Percentiles rank a stretch among this genome's conserved stretches.
These are phyloP conservation scores for Pseudocercospora crystallina DNA, from an alignment of 2,329 filamentous ascomycete species.

Conservation along the genomic window DNA sequence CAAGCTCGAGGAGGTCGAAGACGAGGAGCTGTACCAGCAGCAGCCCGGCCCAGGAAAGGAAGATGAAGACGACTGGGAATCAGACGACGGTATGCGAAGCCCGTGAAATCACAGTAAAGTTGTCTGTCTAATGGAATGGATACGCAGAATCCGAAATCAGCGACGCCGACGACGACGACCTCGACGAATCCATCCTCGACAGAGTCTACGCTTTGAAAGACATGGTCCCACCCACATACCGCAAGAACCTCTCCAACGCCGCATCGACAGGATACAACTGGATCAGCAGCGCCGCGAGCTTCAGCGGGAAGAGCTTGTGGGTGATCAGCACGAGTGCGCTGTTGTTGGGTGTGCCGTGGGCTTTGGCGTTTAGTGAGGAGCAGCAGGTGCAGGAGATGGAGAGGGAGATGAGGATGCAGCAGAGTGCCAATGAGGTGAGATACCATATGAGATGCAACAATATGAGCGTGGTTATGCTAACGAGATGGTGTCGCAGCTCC, in stretches of 20 bases:
- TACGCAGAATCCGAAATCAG: conserved; percentile 73
- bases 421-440: conserved; percentile 77
- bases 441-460: neutral
- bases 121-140: too few species aligned
- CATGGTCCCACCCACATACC: conserved; percentile 46
- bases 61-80: conserved; percentile 81
- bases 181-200: conserved; percentile 46
- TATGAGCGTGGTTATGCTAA: neutral
- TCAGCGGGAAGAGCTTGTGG: conserved; percentile 86
- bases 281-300: conserved; percentile 61
- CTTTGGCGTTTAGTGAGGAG: conserved; percentile 89
- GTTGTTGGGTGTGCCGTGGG: conserved; percentile 88
- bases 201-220: conserved; percentile 46
- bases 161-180: conserved; percentile 58
- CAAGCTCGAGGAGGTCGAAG: conserved; percentile 92
- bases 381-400: conserved; percentile 98
- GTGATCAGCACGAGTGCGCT: conserved; percentile 86
- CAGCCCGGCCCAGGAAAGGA: conserved; percentile 60
- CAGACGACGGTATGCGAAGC: conserved; percentile 75
- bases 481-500: conserved; percentile 24
- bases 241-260: conserved; percentile 42
- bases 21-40: conserved; percentile 83
- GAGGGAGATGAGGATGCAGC: conserved; percentile 93
- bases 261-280: conserved; percentile 55
- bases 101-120: neutral